Evolutionary conservation across 768 basidiomycete genomes (phyloP).

Genomic region (Mycena alexandri): DNA sequence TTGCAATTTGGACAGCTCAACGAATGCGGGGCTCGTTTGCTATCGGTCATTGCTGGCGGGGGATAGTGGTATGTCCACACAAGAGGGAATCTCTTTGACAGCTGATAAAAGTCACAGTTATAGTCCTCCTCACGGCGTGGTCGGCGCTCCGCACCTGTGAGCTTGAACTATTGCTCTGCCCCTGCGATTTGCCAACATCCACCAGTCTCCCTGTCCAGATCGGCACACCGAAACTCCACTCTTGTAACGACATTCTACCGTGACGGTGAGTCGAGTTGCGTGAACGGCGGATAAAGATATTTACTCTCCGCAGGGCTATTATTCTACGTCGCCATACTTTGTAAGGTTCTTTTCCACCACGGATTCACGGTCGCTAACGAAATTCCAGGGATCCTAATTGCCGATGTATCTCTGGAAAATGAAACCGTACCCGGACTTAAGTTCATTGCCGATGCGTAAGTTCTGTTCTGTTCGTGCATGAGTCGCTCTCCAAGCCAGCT

Average conservation of each 20-base stretch:
- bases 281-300: background rate
- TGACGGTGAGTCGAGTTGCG: background rate
- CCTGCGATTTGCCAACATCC: background rate
- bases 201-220: conserved; percentile 5
- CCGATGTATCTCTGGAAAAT: background rate
- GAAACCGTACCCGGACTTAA: background rate
- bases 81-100: background rate
- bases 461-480: too few species aligned
- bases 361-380: background rate
- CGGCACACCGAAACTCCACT: background rate
- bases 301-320: background rate
- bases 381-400: conserved; percentile 3
- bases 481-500: background rate
- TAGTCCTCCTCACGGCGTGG: conserved; percentile 10
- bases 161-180: background rate
- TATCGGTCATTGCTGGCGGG: conserved; percentile 7
- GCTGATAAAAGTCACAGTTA: background rate
- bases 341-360: background rate
- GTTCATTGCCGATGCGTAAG: conserved; percentile 7
- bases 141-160: conserved; percentile 7
- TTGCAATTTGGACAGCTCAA: conserved; percentile 23
- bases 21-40: background rate
- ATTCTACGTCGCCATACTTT: conserved; percentile 15
- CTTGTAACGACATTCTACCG: conserved; percentile 26
- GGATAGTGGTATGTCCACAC: conserved; percentile 1